Evolutionary conservation across 192 early-diverging fungal species (phyloP), one percentile per base, ranked within the genome.

Genomic region (Backusella psychrophila): DNA sequence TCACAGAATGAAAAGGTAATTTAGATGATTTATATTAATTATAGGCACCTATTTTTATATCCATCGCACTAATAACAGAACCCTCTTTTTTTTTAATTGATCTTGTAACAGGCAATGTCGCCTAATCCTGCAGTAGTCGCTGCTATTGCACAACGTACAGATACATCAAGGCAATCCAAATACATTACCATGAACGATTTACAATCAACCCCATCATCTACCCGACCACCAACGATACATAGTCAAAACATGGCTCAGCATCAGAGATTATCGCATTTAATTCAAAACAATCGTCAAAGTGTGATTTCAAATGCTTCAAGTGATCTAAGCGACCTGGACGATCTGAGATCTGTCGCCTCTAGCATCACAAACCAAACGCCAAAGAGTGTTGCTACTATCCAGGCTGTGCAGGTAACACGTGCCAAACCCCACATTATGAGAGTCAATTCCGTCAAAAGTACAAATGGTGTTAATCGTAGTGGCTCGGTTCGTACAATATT

Each of bases 391-490:
- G 39, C 66, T 6, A 75, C 69, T 34, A 23, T 78, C 14, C 78
- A 76, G 15, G 75, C 82, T 21, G 72, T 83, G 33, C 82, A 83
- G 38, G 72, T 83, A n/a, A 72, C 46, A 26, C 71, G 82, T 23
- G 82, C 82, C 17, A 76, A 77, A 73, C 78, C 82, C 0, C 78
- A 79, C 14, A 69, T 83, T 2, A 53, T 83, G 74, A 71, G 82
- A 63, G 75, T 83, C 69, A 77, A 83, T 49, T 80, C 82, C 1
- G 75, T 83, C 9, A 71, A 75, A 33, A 33, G 1, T 39, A 41
- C 35, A 21, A 71, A 67, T 38, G 71, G 65, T 29, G 1, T 81
- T 12, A 76, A 65, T 34, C 66, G 80, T 15, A 49, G 29, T 74
- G 76, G 69, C 14, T 81, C 80, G 8, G 72, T 81, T 0, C 71